Percentiles rank a stretch among this genome's conserved stretches.
Conservation (phyloP, 2,329 filamentous ascomycete genomes). For the Ophiostoma populinum region DNA sequence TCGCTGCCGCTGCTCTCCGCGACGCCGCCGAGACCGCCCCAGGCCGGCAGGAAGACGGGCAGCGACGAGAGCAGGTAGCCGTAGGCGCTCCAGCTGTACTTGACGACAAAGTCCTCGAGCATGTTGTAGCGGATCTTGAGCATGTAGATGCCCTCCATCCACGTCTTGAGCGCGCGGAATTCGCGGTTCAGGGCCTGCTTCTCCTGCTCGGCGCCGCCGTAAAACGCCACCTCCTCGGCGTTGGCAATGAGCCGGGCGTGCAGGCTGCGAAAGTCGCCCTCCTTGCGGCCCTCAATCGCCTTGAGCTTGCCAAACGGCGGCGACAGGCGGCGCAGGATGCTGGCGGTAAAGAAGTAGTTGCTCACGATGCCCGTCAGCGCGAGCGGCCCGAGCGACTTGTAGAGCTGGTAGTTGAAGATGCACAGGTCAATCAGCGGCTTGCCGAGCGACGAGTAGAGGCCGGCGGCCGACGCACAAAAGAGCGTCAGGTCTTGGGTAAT, state of each 20-base stretch:
- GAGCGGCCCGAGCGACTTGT: constrained; percentile 74
- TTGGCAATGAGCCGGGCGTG: constrained; percentile 90
- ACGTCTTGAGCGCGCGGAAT: constrained; percentile 80
- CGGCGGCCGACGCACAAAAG: constrained; percentile 84
- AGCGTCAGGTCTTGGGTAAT: constrained; percentile 94
- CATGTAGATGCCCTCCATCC: constrained; percentile 98
- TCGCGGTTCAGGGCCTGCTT: constrained; percentile 81
- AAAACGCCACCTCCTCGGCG: constrained; percentile 94
- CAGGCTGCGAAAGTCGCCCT: constrained; percentile 84
- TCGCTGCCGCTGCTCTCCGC: constrained; percentile 37
- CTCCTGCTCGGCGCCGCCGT: constrained; percentile 88
- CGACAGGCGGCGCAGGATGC: constrained; percentile 70
- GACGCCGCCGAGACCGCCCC: constrained; percentile 68
- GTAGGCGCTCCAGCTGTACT: constrained; percentile 97
- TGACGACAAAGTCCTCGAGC: constrained; percentile 92
- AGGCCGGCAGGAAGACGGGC: constrained; percentile 84
- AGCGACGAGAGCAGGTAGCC: constrained; percentile 87
- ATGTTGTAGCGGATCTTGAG: constrained; percentile 98
- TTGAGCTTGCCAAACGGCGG: constrained; percentile 95
- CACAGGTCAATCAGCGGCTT: constrained; percentile 95
- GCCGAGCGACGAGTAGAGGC: constrained; percentile 88
- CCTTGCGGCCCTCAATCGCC: constrained; percentile 83
- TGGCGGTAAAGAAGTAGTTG: constrained; percentile 90
- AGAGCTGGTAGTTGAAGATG: constrained; percentile 96
- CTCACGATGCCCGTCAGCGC: constrained; percentile 72